Conservation (phyloP, 345 rosid species). For the Brassica nigra region DNA sequence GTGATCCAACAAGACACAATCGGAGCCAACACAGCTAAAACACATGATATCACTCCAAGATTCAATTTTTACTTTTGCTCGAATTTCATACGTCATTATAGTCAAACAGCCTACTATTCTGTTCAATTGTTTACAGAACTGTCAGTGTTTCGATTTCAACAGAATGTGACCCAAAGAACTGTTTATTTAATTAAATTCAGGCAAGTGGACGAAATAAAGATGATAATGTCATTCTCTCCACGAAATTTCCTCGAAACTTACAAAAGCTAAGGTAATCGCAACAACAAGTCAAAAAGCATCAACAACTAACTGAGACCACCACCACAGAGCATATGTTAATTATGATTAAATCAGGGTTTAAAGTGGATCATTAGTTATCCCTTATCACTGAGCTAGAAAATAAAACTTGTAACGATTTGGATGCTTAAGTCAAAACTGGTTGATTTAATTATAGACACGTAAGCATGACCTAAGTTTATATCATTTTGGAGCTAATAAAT, state of each 20-base stretch:
- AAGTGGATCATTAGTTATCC: neutral
- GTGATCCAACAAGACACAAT: slow-evolving; percentile 13
- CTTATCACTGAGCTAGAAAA: neutral
- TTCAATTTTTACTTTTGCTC: neutral
- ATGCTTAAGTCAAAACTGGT: neutral
- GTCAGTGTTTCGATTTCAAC: neutral
- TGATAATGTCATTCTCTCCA: slow-evolving; percentile 25
- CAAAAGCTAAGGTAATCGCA: slow-evolving; percentile 6
- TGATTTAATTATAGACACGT: slow-evolving; percentile 6
- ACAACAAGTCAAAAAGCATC: slow-evolving; percentile 33
- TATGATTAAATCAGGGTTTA: neutral
- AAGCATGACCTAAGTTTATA: slow-evolving; percentile 26
- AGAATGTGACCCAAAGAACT: slow-evolving; percentile 3
- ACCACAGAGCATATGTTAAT: neutral
- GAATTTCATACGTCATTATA: neutral
- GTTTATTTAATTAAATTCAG: neutral
- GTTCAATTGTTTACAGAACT: neutral
- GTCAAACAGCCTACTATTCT: neutral
- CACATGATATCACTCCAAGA: neutral
- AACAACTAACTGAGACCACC: slow-evolving; percentile 23
- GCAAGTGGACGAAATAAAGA: slow-evolving; percentile 40
- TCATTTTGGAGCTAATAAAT: neutral
- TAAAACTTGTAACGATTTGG: neutral
- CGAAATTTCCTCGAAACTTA: slow-evolving; percentile 37
- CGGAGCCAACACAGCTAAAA: neutral